These are phyloP conservation scores for Ramaria sp. DNA, from an alignment of 768 basidiomycete species.

Conservation along the genomic window DNA sequence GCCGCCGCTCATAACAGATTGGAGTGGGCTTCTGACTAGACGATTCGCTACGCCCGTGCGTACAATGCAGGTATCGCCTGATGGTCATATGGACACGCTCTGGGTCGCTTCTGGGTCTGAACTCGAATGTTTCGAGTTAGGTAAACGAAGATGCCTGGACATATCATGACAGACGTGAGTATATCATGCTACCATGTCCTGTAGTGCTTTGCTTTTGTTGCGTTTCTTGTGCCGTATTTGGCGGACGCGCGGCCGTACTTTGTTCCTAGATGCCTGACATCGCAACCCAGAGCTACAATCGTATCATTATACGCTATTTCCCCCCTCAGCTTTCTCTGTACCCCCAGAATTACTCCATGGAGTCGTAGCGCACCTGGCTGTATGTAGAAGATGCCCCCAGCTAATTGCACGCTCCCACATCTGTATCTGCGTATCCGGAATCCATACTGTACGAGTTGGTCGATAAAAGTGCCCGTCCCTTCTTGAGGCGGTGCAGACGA, in stretches of 20 bases:
- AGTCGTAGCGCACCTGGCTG: background rate
- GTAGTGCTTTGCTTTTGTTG: too few relatives aligned
- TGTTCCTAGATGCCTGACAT: too few relatives aligned
- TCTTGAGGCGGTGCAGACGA: background rate
- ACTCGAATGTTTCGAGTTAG: constrained; percentile 40
- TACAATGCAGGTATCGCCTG: constrained; percentile 39
- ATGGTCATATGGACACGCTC: constrained; percentile 27
- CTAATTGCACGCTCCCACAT: background rate
- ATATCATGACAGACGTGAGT: too few relatives aligned
- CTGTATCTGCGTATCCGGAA: too few relatives aligned
- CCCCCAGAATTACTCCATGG: background rate
- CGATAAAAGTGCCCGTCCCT: background rate
- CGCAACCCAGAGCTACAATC: too few relatives aligned
- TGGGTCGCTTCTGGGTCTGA: constrained; percentile 41
- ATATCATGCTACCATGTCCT: too few relatives aligned
- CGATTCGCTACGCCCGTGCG: constrained; percentile 29
- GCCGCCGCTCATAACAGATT: background rate
- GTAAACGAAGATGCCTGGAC: constrained; percentile 19
- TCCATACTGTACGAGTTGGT: too few relatives aligned
- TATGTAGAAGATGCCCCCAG: background rate
- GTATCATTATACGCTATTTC: too few relatives aligned
- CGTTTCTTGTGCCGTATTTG: background rate
- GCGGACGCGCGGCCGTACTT: too few relatives aligned
- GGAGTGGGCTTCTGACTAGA: constrained; percentile 21
- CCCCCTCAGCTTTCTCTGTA: too few relatives aligned